These are phyloP conservation scores for Lasiosphaeria miniovina DNA, from an alignment of 495 filamentous ascomycete genomes.

Conservation along the genomic window DNA sequence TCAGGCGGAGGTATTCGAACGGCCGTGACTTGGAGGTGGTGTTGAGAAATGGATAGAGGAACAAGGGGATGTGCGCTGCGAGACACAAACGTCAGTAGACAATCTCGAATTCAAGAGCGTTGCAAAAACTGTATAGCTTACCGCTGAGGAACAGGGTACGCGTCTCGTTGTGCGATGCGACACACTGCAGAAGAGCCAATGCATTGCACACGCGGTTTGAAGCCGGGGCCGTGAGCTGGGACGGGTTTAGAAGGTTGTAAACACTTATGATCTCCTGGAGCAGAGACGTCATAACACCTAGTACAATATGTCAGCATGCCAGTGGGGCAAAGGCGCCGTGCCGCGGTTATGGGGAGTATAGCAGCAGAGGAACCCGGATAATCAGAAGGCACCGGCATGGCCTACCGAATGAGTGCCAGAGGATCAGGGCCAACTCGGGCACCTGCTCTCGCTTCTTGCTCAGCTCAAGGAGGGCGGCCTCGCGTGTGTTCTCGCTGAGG, in stretches of 20 bases:
- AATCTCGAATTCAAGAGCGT: conserved; percentile 2
- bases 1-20: conserved; percentile 96
- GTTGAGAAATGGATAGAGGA: conserved; percentile 97
- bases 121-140: conserved; percentile 28
- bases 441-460: conserved; percentile 99
- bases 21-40: conserved; percentile 97
- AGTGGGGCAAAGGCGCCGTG: conserved; percentile 5
- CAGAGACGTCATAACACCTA: conserved; percentile 96
- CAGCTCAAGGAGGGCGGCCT: conserved; percentile 89
- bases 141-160: conserved; percentile 88
- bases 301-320: background rate
- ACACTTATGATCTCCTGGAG: conserved; percentile 99
- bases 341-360: background rate
- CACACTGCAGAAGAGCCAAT: conserved; percentile 92
- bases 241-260: conserved; percentile 93
- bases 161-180: conserved; percentile 96
- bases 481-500: conserved; percentile 79
- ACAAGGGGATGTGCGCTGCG: conserved; percentile 94
- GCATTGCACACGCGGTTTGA: conserved; percentile 98
- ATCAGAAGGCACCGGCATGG: background rate
- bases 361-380: too few species aligned
- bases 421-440: conserved; percentile 89
- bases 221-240: conserved; percentile 91
- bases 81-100: conserved; percentile 15
- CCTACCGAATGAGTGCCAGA: conserved; percentile 99